These are phyloP conservation scores for Boletus semigastroideus DNA, from an alignment of 1,284 basidiomycete genomes.

Conservation along the genomic window DNA sequence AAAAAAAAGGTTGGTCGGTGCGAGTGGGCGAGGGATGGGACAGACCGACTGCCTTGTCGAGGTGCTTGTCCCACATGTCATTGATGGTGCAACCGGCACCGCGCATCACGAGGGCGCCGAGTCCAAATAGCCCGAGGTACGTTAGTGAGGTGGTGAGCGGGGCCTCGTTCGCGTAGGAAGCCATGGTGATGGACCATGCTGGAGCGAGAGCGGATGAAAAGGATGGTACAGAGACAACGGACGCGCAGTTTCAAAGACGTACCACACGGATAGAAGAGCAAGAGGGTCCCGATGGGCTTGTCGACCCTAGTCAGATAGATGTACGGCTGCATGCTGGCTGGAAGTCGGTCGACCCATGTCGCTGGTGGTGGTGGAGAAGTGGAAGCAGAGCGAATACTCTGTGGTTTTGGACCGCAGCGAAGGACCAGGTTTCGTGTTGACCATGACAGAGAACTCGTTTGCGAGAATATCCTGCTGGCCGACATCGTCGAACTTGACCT, in stretches of 20 bases:
- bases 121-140: constrained; percentile 83
- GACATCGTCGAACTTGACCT: constrained; percentile 15
- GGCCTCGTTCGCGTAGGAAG: constrained; percentile 71
- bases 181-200: constrained; percentile 98
- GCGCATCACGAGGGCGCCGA: constrained; percentile 94
- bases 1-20: not conserved
- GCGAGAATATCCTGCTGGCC: constrained; percentile 4
- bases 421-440: not conserved
- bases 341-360: constrained; percentile 71
- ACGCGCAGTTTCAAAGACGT: constrained; percentile 33
- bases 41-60: constrained; percentile 89
- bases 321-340: constrained; percentile 69
- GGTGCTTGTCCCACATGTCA: constrained; percentile 95
- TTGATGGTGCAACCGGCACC: constrained; percentile 99
- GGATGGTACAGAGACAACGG: not conserved
- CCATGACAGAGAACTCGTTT: not conserved
- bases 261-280: constrained; percentile 95
- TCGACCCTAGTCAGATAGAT: constrained; percentile 85
- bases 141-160: constrained; percentile 69
- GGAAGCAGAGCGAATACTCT: constrained; percentile 22
- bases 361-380: constrained; percentile 27
- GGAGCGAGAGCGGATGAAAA: not conserved
- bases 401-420: not conserved
- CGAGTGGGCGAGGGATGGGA: not conserved
- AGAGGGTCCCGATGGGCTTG: constrained; percentile 92